Evolutionary conservation across 495 filamentous ascomycete genomes (phyloP), one percentile per base, ranked within the genome.

Genomic region (Cercophora scortea): DNA sequence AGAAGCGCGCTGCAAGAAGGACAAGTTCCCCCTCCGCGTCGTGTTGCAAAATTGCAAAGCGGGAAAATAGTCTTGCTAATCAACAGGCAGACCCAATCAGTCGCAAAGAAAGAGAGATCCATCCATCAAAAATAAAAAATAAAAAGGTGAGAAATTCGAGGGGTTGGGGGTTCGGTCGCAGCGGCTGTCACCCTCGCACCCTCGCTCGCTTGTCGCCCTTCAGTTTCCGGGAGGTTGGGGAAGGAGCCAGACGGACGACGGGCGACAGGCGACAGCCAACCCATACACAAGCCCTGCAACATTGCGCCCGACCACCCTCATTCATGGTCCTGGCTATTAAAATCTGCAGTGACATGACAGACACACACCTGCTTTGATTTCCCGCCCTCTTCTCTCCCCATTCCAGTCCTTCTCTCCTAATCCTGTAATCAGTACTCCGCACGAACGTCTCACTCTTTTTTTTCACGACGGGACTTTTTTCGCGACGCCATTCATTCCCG

Each of bases 161-260:
- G 52, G 64, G 64, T 60, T 67, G 64, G 64, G 58, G 50, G 25
- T 25, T 53, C 46, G 25, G 32, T 32, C 33, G 18, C 44, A 19
- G 11, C 38, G 18, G 44, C n/a, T 38, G 50, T 42, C 43, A 32
- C 39, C 35, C 44, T 44, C n/a, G 42, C 43, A 32, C 39, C 35
- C 44, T 44, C n/a, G 42, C 38, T 15, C 10, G n/a, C 11, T 32
- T 32, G n/a, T 38, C 36, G 13, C 36, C 9, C 10, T 13, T 44
- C 53, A 54, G 45, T 45, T 53, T 56, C 38, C 17, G 61, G 64
- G 64, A 58, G 64, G 64, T 61, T 66, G 64, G 64, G 62, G 49
- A 32, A 38, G 3, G 32, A 13, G 33, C 4, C 13, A 18, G 15
- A 25, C 25, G 25, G 25, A 25, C 25, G 25, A 25, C 25, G 25